Evolutionary conservation across 2,329 filamentous ascomycete species (phyloP).

Genomic region (Colletotrichum horii): DNA sequence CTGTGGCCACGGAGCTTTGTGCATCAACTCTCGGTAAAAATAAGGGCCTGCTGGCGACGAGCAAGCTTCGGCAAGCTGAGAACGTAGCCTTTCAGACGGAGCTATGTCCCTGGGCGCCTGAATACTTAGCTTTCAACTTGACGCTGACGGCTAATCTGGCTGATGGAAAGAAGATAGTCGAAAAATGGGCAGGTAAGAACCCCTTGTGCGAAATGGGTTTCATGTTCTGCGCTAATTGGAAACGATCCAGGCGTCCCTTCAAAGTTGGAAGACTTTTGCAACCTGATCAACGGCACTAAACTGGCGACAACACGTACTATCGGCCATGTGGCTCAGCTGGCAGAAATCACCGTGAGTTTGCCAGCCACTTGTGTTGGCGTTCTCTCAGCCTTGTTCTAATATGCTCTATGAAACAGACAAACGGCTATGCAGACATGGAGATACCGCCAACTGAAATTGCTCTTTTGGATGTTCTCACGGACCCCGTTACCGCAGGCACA

Average conservation of each 20-base stretch:
- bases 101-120: background rate
- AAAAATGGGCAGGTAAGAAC: background rate
- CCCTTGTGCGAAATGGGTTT: too few relatives aligned
- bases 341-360: too few relatives aligned
- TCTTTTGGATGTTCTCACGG: too few relatives aligned
- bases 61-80: background rate
- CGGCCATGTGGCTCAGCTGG: too few relatives aligned
- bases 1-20: background rate
- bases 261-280: background rate
- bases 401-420: too few relatives aligned
- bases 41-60: background rate
- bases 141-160: background rate
- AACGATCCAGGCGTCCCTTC: background rate
- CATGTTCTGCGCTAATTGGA: background rate
- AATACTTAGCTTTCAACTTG: background rate
- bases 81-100: background rate
- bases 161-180: background rate
- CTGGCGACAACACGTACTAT: too few relatives aligned
- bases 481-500: too few relatives aligned
- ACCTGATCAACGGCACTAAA: too few relatives aligned
- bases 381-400: too few relatives aligned
- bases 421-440: too few relatives aligned
- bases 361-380: too few relatives aligned
- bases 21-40: background rate
- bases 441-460: too few relatives aligned